Base-by-base conservation (phyloP, 1,139 yeast genomes). In the Geotrichum candidum region DNA sequence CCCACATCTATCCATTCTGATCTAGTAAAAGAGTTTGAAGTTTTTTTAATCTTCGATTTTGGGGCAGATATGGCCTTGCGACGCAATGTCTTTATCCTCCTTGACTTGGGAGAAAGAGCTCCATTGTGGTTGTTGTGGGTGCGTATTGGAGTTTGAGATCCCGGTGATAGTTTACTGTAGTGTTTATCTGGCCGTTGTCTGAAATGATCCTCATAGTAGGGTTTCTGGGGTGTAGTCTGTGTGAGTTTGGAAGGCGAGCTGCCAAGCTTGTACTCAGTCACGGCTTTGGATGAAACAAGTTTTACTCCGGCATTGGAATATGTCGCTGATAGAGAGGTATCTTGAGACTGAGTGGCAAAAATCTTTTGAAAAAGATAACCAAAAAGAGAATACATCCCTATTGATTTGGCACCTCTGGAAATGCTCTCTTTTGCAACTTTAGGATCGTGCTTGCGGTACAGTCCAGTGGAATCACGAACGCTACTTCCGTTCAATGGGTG, bases 231-330 rank as follows among this genome's bases (percentile, higher is more conserved):
- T 6, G 6, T 27, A 27, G 31, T 27, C 31, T 27, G 51, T 2
- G 52, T n/a, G 50, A 54, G 31, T 22, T 50, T 56, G 13, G 58
- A 56, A n/a, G 54, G 58, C 15, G 54, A 56, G 54, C 58, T 56
- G 23, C 51, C 58, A 11, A 56, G 18, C 25, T 51, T 23, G 33
- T 50, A 56, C 51, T 56, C 54, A 15, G 38, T 51, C 10, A 51
- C 51, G 2, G 58, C 51, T 23, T 56, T 35, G 41, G 51, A 18
- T 9, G 58, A 54, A 7, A 54, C 51, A 23, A 51, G 35, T 9
- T 53, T 23, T 15, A 51, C 58, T 6, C 29, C 27, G 22, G 35
- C 11, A 25, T 22, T 35, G 2, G 51, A 38, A 6, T 53, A 35
- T 3, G n/a, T 35, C 4, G 13, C 41, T 35, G 13, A 3, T 4